Base-by-base conservation (phyloP, 2,329 filamentous ascomycete genomes). In the Fusarium zealandicum region DNA sequence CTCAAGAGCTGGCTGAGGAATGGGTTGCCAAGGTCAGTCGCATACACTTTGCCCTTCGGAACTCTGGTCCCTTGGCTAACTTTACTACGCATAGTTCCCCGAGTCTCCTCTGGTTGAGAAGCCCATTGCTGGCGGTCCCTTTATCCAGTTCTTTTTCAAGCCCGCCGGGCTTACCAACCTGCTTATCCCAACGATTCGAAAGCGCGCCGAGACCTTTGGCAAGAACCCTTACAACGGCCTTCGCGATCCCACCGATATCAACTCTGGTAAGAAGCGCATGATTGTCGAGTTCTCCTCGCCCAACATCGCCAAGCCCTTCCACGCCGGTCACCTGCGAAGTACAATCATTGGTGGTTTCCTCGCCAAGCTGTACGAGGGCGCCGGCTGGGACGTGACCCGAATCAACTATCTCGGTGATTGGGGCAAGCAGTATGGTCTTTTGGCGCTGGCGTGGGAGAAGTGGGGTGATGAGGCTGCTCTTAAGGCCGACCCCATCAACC, bases 291-390 rank as follows among this genome's bases (percentile, higher is more conserved):
- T 93, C 74, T 92, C 88, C 7, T 92, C 89, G 7, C 90, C 91
- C 43, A 95, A 95, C 72, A 92, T 95, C 54, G 90, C 90, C 38
- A 93, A 93, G 75, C 90, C 89, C 18, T 92, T 92, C 78, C 89
- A 92, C 70, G 89, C 89, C 32, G 88, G 89, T 11, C 89, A 93
- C 73, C 77, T 92, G 66, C 82, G 90, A 68, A 89, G 86, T 65
- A 93, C 89, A 31, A 92, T 92, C 69, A 92, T 92, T 56, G 89
- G 89, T 41, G 88, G 88, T 32, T 92, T 92, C 75, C 78, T 92
- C 33, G 78, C 87, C 17, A 91, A 91, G 69, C 75, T 92, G 14
- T 89, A 91, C 71, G 81, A 88, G 65, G 78, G 77, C 27, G 85
- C 85, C 28, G 90, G 89, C 42, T 92, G 88, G 88, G 85, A 92